A percentile compares a stretch with the other conserved stretches of the same genome.
Conservation (phyloP, 1,139 yeast genomes). For the Candida sp. region DNA sequence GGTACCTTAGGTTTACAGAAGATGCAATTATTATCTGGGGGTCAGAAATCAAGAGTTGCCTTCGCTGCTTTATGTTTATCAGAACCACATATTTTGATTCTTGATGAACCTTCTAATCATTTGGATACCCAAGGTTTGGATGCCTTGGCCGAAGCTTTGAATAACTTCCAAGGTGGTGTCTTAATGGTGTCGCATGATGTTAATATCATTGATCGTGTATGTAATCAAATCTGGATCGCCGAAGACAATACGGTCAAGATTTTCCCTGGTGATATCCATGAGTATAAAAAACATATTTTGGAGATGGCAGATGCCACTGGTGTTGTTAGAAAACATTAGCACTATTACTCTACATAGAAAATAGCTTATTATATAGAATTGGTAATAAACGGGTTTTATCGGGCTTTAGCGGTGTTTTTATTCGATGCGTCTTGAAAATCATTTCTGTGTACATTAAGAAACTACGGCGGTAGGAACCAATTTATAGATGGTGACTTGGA, state of each 20-base stretch:
- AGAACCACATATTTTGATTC: constrained; percentile 87
- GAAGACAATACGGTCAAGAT: constrained; percentile 78
- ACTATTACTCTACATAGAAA: too few species aligned
- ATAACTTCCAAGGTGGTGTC: constrained; percentile 89
- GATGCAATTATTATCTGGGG: constrained; percentile 90
- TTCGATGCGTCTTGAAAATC: neutral
- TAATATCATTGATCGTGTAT: constrained; percentile 78
- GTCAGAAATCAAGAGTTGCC: constrained; percentile 98
- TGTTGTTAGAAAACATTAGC: constrained; percentile 78
- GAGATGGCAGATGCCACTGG: constrained; percentile 78
- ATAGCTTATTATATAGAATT: too few species aligned
- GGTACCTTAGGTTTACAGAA: constrained; percentile 92
- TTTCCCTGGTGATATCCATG: constrained; percentile 83
- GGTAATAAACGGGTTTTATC: too few species aligned
- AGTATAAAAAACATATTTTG: constrained; percentile 85
- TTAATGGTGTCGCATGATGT: constrained; percentile 99
- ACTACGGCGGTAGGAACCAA: too few species aligned
- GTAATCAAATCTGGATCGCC: constrained; percentile 94
- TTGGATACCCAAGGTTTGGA: constrained; percentile 98
- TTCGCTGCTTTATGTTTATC: constrained; percentile 91
- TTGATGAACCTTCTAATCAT: constrained; percentile 99
- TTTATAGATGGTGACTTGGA: constrained; percentile 1
- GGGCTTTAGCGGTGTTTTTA: neutral
- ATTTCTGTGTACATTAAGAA: too few species aligned
- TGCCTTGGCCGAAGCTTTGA: constrained; percentile 87